phyloP scores from a whole-genome alignment of 345 rosid genomes.

The sweet orange (Citrus sinensis) region DNA sequence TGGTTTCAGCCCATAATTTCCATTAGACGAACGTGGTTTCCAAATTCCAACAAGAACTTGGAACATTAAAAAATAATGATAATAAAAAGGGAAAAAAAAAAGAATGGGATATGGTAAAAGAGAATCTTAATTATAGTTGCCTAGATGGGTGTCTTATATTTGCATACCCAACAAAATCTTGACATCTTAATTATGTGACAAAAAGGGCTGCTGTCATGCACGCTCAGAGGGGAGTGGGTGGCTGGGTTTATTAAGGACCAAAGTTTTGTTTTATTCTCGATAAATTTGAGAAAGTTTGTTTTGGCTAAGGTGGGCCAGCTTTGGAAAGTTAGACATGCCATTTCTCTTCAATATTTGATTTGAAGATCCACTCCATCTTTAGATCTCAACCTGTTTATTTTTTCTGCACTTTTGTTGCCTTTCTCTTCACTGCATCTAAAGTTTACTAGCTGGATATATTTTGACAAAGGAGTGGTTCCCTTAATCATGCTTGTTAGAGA shows the following conservation, averaged over 20 bases:
- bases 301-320: slow-evolving; percentile 18
- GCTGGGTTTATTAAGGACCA: slow-evolving; percentile 6
- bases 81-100: neutral
- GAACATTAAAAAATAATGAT: neutral
- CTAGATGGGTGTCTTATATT: slow-evolving; percentile 7
- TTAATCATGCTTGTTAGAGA: too few relatives aligned
- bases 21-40: too few relatives aligned
- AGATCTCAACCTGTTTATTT: neutral
- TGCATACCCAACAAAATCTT: slow-evolving; percentile 32
- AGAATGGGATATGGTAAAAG: neutral
- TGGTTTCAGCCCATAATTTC: neutral
- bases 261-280: slow-evolving; percentile 11
- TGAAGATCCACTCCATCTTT: neutral
- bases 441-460: neutral
- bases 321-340: slow-evolving; percentile 14
- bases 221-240: slow-evolving; percentile 7
- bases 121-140: slow-evolving; percentile 19
- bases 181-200: slow-evolving; percentile 1
- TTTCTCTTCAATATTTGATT: slow-evolving; percentile 4
- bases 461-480: neutral
- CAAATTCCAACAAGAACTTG: neutral
- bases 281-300: slow-evolving; percentile 18
- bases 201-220: slow-evolving; percentile 13
- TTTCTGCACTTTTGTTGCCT: neutral
- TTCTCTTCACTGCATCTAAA: slow-evolving; percentile 5